These are phyloP conservation scores for Fusarium sp. DNA, from an alignment of 2,329 filamentous ascomycete genomes.

Conservation along the genomic window DNA sequence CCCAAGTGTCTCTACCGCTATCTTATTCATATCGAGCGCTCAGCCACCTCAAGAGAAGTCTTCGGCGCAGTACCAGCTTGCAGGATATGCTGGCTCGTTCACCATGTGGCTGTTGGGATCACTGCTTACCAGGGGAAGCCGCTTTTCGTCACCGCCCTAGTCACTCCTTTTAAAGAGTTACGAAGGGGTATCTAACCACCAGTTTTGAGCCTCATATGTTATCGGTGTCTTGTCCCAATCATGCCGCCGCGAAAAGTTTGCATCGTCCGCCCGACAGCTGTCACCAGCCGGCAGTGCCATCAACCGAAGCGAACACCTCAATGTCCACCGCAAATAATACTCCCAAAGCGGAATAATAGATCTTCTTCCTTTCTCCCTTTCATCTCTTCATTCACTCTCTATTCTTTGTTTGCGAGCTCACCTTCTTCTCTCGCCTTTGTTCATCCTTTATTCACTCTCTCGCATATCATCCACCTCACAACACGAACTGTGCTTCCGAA, in stretches of 20 bases:
- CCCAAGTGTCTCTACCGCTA: too few relatives aligned
- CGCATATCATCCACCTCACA: not conserved
- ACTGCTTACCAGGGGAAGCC: too few relatives aligned
- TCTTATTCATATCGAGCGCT: too few relatives aligned
- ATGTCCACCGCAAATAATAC: not conserved
- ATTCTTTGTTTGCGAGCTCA: not conserved
- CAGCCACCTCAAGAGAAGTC: too few relatives aligned
- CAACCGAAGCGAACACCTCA: not conserved
- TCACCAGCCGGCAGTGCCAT: not conserved
- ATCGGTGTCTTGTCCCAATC: not conserved
- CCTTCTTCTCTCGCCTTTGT: not conserved
- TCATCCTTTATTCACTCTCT: not conserved
- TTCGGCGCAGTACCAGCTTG: too few relatives aligned
- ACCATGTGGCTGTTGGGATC: too few relatives aligned
- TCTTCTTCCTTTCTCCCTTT: not conserved
- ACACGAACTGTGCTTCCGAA: not conserved
- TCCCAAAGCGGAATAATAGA: not conserved
- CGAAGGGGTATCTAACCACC: not conserved
- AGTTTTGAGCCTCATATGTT: not conserved
- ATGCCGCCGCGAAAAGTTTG: not conserved
- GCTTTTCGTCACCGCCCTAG: not conserved
- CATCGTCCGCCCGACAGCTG: not conserved
- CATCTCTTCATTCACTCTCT: not conserved
- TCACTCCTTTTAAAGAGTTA: not conserved
- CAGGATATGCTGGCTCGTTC: too few relatives aligned